A percentile compares a stretch with the other conserved stretches of the same genome.
These are phyloP conservation scores for Mycena capillaripes DNA, from an alignment of 768 basidiomycete species.

Conservation along the genomic window DNA sequence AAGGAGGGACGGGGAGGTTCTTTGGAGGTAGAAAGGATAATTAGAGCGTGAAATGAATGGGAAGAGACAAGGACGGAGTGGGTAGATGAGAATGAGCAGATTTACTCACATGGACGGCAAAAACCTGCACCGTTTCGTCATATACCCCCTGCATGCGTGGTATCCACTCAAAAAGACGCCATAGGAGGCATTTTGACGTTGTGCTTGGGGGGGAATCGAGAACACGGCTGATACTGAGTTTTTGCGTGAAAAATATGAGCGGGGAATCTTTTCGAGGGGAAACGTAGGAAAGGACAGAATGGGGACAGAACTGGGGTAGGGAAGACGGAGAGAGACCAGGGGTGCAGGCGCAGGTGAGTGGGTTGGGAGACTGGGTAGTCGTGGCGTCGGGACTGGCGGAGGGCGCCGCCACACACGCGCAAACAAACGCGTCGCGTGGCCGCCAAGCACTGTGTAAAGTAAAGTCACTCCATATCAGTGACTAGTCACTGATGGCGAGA, in stretches of 20 bases:
- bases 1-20: too few species aligned
- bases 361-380: too few species aligned
- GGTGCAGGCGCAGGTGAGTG: too few species aligned
- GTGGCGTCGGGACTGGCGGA: too few species aligned
- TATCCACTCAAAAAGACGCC: not conserved
- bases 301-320: too few species aligned
- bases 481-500: too few species aligned
- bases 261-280: not conserved
- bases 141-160: not conserved
- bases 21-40: conserved; percentile 12
- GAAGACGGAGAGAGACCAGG: too few species aligned
- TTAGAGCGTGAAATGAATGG: conserved; percentile 2
- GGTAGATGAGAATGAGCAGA: too few species aligned
- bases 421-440: too few species aligned
- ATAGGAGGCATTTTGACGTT: not conserved
- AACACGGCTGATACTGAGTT: not conserved
- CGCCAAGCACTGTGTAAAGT: too few species aligned
- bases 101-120: conserved; percentile 9
- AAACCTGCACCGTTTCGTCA: not conserved
- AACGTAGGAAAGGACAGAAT: not conserved
- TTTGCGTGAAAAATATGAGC: not conserved
- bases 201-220: conserved; percentile 1
- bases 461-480: too few species aligned
- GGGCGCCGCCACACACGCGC: too few species aligned
- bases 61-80: not conserved